Evolutionary conservation across 1,139 yeast species (phyloP).

Genomic region (Debaryomyces subglobosus): DNA sequence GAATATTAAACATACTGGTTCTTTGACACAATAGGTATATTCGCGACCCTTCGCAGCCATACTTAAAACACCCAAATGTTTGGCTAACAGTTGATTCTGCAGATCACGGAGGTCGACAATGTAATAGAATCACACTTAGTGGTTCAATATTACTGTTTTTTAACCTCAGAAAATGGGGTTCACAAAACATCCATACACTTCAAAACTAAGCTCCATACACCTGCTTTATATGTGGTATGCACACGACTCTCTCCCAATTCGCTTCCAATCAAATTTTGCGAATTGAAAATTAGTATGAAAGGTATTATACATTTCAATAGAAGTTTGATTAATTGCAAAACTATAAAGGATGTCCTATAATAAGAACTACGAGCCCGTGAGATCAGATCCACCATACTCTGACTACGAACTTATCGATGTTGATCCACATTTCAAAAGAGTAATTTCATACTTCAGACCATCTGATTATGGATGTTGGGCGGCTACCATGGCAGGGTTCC

Average conservation of each 20-base stretch:
- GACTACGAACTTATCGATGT: constrained; percentile 66
- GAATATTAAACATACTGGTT: no score
- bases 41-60: no score
- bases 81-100: no score
- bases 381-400: constrained; percentile 46
- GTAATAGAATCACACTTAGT: no score
- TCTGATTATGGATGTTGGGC: constrained; percentile 71
- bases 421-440: constrained; percentile 78
- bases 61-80: no score
- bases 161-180: neutral
- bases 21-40: no score
- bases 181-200: neutral
- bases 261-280: constrained; percentile 37
- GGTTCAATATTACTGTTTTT: no score
- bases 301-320: constrained; percentile 12
- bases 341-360: constrained; percentile 41
- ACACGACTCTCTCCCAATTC: constrained; percentile 7
- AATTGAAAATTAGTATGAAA: constrained; percentile 21
- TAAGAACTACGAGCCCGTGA: constrained; percentile 44
- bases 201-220: neutral
- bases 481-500: constrained; percentile 64
- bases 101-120: no score
- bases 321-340: constrained; percentile 11
- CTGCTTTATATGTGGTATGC: neutral
- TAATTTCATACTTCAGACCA: constrained; percentile 70